Base-by-base conservation (phyloP, 2,329 filamentous ascomycete species). In the Huntiella savannae region DNA sequence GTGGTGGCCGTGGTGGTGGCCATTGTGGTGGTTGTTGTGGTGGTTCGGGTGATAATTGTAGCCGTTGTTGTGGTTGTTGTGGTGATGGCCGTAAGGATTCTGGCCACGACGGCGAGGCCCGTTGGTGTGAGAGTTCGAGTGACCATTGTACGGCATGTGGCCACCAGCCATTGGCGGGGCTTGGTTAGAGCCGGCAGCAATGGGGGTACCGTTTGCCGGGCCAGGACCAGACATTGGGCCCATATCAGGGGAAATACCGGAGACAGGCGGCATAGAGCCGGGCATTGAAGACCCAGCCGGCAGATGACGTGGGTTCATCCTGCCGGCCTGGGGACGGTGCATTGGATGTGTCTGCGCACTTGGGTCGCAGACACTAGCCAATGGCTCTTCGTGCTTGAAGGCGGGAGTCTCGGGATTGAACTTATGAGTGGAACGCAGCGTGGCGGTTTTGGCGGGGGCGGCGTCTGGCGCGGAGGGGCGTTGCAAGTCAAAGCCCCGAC, bases 221-320 rank as follows among this genome's bases (percentile, higher is more conserved):
- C 54, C 55, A 45, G 32, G 16, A 16, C 13, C 35, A 32, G 37
- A 34, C 5, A 41, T 28, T 13, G 19, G 19, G 33, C 41, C 45
- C 33, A 50, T 50, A 22, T 50, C 48, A 35, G 37, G 17, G 19
- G 32, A 42, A 13, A 45, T 43, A 43, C 43, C 48, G 28, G 33
- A 22, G n/a, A n/a, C 40, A 13, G 16, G 35, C 15, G 36, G 33
- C 42, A 47, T 32, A 40, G 58, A 62, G 58, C 64, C 66, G 57
- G 66, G 69, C 65, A 73, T 69, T 61, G 69, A 69, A 64, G 77
- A 75, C 71, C 79, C 79, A 74, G 76, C 76, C 75, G 77, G 75
- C 76, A 80, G 75, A 79, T 79, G 76, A 71, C 69, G 71, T 64
- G 68, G 68, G 67, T 77, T 80, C 79, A 84, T 84, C 77, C 71